These are phyloP conservation scores for Neoboletus subvelutipes DNA, from an alignment of 768 basidiomycete species.

Conservation along the genomic window DNA sequence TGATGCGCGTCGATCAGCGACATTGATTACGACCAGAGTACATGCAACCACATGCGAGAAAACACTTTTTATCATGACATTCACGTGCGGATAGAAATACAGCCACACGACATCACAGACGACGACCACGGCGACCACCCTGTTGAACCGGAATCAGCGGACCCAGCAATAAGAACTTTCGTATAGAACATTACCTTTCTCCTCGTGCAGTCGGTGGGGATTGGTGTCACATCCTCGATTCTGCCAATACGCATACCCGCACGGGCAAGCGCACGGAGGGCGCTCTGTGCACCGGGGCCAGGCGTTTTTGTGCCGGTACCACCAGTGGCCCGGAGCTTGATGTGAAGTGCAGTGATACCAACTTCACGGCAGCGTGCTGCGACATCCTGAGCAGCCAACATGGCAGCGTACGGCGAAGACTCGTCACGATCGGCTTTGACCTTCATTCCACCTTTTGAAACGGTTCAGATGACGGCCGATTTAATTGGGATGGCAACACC, in stretches of 20 bases:
- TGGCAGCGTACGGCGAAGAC: conserved; percentile 95
- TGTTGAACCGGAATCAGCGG: conserved; percentile 28
- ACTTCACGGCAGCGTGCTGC: conserved; percentile 96
- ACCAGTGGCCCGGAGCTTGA: conserved; percentile 98
- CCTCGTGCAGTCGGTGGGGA: conserved; percentile 95
- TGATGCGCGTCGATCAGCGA: conserved; percentile 90
- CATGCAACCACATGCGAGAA: conserved; percentile 34
- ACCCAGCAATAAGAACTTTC: not conserved
- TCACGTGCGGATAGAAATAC: conserved; percentile 10
- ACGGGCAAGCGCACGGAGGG: conserved; percentile 96
- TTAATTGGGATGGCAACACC: not conserved
- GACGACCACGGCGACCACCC: conserved; percentile 99
- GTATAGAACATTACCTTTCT: conserved; percentile 68
- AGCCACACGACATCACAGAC: conserved; percentile 55
- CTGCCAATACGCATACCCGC: conserved; percentile 97
- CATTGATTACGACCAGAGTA: conserved; percentile 43
- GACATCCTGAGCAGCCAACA: conserved; percentile 98
- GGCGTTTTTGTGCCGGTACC: conserved; percentile 99
- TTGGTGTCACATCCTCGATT: conserved; percentile 97
- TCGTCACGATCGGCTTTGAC: conserved; percentile 99
- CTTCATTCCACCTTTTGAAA: conserved; percentile 88
- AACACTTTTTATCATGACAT: conserved; percentile 24
- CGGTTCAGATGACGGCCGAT: not conserved
- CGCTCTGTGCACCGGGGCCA: conserved; percentile 97
- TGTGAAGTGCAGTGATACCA: conserved; percentile 96